Conservation (phyloP, 495 filamentous ascomycete genomes). For the Xylaria flabelliformis region DNA sequence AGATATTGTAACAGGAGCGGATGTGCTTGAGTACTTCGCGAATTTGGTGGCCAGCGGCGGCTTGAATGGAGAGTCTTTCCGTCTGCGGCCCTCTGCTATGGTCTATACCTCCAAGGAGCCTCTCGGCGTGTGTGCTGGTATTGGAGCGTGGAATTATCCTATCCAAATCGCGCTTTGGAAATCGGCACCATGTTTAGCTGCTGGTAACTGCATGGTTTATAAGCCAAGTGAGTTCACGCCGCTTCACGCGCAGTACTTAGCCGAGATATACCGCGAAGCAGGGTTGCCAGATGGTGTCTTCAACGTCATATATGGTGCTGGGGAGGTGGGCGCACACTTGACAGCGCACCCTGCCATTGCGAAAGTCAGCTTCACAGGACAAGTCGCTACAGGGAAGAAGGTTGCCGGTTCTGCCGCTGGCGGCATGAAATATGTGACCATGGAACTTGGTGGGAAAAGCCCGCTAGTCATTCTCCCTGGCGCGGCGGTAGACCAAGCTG, state of each 20-base stretch:
- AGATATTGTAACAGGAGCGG: slow-evolving; percentile 75
- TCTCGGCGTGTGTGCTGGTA: slow-evolving; percentile 77
- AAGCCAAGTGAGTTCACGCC: slow-evolving; percentile 85
- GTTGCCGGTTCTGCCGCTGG: slow-evolving; percentile 72
- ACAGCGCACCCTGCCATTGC: slow-evolving; percentile 71
- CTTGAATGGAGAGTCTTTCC: slow-evolving; percentile 48
- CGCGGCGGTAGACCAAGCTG: slow-evolving; percentile 73
- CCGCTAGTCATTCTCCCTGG: slow-evolving; percentile 75
- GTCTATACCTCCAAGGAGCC: slow-evolving; percentile 77
- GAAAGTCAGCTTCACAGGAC: slow-evolving; percentile 86
- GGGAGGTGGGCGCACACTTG: slow-evolving; percentile 72
- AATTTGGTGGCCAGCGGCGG: slow-evolving; percentile 71
- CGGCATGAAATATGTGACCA: slow-evolving; percentile 85
- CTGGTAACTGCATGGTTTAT: slow-evolving; percentile 87
- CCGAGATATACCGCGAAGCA: slow-evolving; percentile 72
- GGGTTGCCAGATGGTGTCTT: slow-evolving; percentile 81
- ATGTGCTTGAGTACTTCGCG: slow-evolving; percentile 80
- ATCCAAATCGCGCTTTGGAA: slow-evolving; percentile 91
- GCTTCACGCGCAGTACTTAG: slow-evolving; percentile 71
- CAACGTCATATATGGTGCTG: slow-evolving; percentile 78
- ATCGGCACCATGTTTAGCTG: slow-evolving; percentile 78
- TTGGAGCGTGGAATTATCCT: slow-evolving; percentile 87
- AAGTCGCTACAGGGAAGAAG: slow-evolving; percentile 76
- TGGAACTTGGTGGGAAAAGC: slow-evolving; percentile 85
- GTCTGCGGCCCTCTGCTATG: slow-evolving; percentile 72